phyloP scores from a whole-genome alignment of 2,329 filamentous ascomycete genomes.

The Fusarium nodosum region DNA sequence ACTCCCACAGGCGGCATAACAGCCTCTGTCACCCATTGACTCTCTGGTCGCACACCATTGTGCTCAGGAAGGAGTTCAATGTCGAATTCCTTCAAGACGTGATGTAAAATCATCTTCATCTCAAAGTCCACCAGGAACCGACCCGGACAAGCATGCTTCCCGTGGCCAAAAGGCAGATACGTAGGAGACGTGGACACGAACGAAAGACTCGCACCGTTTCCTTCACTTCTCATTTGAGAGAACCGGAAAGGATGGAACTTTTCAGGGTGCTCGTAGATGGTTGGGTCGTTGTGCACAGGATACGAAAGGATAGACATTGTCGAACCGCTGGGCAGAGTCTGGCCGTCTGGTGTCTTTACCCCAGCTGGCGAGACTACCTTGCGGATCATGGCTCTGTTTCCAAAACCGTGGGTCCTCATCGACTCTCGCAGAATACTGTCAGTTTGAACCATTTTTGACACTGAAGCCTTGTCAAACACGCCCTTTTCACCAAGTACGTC shows the following conservation, averaged over 20 bases:
- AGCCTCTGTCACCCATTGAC: constrained; percentile 42
- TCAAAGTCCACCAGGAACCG: constrained; percentile 52
- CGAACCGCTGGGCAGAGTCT: constrained; percentile 51
- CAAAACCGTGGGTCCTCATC: constrained; percentile 54
- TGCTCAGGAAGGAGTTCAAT: constrained; percentile 41
- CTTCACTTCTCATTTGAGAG: constrained; percentile 50
- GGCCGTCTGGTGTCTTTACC: constrained; percentile 53
- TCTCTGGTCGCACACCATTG: constrained; percentile 38
- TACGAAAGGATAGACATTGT: constrained; percentile 53
- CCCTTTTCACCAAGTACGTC: constrained; percentile 47
- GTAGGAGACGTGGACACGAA: constrained; percentile 42
- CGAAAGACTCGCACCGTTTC: constrained; percentile 7
- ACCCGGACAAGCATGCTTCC: constrained; percentile 53
- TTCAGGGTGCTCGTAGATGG: constrained; percentile 52
- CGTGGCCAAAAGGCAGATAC: constrained; percentile 54
- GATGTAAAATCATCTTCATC: constrained; percentile 51
- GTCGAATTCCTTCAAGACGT: constrained; percentile 39
- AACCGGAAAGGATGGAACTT: constrained; percentile 60
- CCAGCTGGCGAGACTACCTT: constrained; percentile 47
- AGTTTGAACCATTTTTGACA: constrained; percentile 54
- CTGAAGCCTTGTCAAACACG: constrained; percentile 56
- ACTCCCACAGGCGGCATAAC: constrained; percentile 40
- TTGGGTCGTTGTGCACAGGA: constrained; percentile 51
- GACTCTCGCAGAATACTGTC: constrained; percentile 62
- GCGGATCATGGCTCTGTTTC: constrained; percentile 50